Percentiles rank a stretch among this genome's conserved stretches.
Conservation (phyloP, 2,329 filamentous ascomycete genomes). For the Didymella lethalis region DNA sequence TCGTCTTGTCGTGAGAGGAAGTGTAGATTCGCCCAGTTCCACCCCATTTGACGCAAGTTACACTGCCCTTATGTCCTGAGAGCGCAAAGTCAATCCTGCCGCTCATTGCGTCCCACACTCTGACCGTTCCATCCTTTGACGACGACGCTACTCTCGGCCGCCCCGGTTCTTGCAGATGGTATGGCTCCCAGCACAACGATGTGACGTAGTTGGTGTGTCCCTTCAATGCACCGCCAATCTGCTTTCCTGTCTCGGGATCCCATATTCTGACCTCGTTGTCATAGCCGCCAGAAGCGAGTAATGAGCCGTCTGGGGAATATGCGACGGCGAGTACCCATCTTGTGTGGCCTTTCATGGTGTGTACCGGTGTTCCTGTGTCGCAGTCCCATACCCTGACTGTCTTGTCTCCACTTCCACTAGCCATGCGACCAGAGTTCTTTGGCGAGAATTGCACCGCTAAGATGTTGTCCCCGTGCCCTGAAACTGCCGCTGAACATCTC, state of each 20-base stretch:
- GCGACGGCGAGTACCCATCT: conserved; percentile 89
- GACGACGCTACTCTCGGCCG: conserved; percentile 82
- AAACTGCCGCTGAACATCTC: conserved; percentile 85
- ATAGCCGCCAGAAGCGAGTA: conserved; percentile 89
- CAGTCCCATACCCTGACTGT: conserved; percentile 95
- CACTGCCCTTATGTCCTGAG: conserved; percentile 85
- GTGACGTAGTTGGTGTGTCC: conserved; percentile 92
- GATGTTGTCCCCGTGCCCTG: conserved; percentile 91
- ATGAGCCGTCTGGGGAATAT: conserved; percentile 83
- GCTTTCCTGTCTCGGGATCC: conserved; percentile 82
- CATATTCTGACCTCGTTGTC: conserved; percentile 91
- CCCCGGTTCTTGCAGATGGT: conserved; percentile 78
- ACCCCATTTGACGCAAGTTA: conserved; percentile 94
- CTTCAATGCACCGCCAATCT: conserved; percentile 74
- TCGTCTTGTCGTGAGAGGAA: conserved; percentile 84
- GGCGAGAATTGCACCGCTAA: conserved; percentile 87
- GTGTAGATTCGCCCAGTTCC: conserved; percentile 70
- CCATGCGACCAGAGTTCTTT: conserved; percentile 75
- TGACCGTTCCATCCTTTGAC: conserved; percentile 87
- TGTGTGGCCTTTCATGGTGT: conserved; percentile 85
- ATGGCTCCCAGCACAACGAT: conserved; percentile 90
- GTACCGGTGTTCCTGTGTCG: conserved; percentile 86
- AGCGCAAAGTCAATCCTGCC: conserved; percentile 82
- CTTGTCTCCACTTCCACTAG: conserved; percentile 88
- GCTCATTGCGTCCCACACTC: conserved; percentile 84